Base-by-base conservation (phyloP, 2,329 filamentous ascomycete species). In the Anthostomella pinea region DNA sequence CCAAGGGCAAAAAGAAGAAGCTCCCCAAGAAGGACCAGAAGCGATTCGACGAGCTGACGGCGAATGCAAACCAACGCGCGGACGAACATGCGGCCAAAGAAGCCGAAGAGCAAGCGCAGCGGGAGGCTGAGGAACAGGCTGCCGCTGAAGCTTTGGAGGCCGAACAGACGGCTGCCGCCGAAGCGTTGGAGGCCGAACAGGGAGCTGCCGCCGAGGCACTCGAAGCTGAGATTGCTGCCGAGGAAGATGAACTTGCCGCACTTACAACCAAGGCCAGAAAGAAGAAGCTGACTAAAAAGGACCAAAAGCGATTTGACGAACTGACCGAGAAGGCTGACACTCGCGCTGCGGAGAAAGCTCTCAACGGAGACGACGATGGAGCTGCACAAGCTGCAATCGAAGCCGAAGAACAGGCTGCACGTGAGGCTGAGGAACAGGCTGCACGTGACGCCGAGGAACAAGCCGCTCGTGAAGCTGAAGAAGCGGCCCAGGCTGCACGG, bases 311-410 rank as follows among this genome's bases (percentile, higher is more conserved):
- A 7, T 14, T 31, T n/a, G 46, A 50, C 8, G 29, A 31, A 7
- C 50, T 72, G 5, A 62, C 56, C 8, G 58, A 59, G 25, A 64
- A 58, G 23, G 55, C 60, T 18, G 53, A 67, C 68, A 22, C 23
- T 7, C 35, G 35, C 7, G 37, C 39, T 13, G 42, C 30, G 11
- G 37, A 31, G 7, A 45, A 49, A 30, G 52, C 48, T n/a, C n/a
- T n/a, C n/a, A n/a, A n/a, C n/a, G n/a, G n/a, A n/a, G n/a, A n/a
- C n/a, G 23, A 33, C 6, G 13, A 41, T 19, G 16, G 43, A 58
- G 36, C 30, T 19, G 52, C 54, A 26, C 48, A 51, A 33, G 45
- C 52, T 10, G 45, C 44, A 13, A 40, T 36, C 6, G 56, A 55
- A 32, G 50, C 42, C 8, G 48, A 52, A 22, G 47, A 54, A 26